A percentile compares a stretch with the other conserved stretches of the same genome.
These are phyloP conservation scores for Lasiodiplodia gonubiensis DNA, from an alignment of 2,329 filamentous ascomycete species.

Conservation along the genomic window DNA sequence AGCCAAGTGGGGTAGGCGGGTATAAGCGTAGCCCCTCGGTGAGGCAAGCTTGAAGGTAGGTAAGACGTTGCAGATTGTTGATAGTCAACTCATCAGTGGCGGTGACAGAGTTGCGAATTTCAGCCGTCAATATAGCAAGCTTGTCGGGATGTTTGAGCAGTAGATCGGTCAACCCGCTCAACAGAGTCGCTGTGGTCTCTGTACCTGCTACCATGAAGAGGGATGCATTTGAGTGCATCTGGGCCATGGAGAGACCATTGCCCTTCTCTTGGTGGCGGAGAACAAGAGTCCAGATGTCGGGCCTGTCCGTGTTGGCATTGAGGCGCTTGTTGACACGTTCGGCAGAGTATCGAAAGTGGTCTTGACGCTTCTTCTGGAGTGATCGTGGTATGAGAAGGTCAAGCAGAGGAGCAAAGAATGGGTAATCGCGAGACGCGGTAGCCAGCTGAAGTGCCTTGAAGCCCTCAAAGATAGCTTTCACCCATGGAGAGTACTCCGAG, in stretches of 20 bases:
- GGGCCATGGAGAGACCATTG: background rate
- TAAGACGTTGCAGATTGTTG: background rate
- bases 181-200: constrained; percentile 49
- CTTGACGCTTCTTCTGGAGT: background rate
- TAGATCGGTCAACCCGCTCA: constrained; percentile 45
- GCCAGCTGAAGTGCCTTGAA: constrained; percentile 30
- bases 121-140: background rate
- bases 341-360: background rate
- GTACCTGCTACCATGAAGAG: constrained; percentile 42
- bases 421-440: background rate
- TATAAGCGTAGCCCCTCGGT: constrained; percentile 43
- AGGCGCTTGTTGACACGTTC: background rate
- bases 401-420: background rate
- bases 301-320: constrained; percentile 8
- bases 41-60: constrained; percentile 35
- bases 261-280: constrained; percentile 36
- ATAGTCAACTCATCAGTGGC: background rate
- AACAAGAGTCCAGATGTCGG: constrained; percentile 15
- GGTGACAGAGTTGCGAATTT: constrained; percentile 5
- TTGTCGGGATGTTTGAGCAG: constrained; percentile 35
- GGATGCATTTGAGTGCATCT: background rate
- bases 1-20: constrained; percentile 45
- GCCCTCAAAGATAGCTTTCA: constrained; percentile 37
- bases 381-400: background rate
- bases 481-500: constrained; percentile 39